Evolutionary conservation across 192 early-diverging fungal genomes (phyloP).

Genomic region (Coemansia sp.): DNA sequence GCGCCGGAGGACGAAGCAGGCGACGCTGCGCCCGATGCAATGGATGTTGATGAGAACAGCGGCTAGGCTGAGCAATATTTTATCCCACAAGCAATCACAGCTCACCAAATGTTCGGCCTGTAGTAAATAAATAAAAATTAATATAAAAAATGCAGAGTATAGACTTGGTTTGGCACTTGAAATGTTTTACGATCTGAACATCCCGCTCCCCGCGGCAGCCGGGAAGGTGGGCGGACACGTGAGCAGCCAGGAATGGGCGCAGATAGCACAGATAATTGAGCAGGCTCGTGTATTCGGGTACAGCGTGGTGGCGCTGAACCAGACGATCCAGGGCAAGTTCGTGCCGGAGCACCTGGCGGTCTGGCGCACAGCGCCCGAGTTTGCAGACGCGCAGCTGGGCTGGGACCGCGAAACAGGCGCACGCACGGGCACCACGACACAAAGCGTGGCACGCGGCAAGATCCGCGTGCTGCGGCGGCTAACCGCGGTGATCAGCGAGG

Average conservation of each 20-base stretch:
- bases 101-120: neutral
- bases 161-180: neutral
- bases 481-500: constrained; percentile 34
- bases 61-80: neutral
- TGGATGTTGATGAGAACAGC: constrained; percentile 11
- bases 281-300: constrained; percentile 39
- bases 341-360: constrained; percentile 28
- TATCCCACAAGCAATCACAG: neutral
- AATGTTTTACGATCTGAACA: constrained; percentile 54
- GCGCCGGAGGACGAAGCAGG: constrained; percentile 5
- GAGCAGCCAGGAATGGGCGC: constrained; percentile 37
- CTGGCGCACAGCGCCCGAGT: constrained; percentile 25
- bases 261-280: constrained; percentile 32
- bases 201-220: constrained; percentile 41
- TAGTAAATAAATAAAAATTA: neutral
- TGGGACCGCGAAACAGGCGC: constrained; percentile 29
- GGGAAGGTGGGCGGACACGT: constrained; percentile 24
- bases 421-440: constrained; percentile 1
- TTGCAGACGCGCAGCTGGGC: constrained; percentile 18
- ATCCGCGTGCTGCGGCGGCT: constrained; percentile 43
- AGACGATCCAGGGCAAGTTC: constrained; percentile 30
- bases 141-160: too few relatives aligned
- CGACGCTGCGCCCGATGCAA: constrained; percentile 6
- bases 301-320: constrained; percentile 43
- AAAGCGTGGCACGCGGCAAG: constrained; percentile 11